Conservation (phyloP, 140 eudicot genomes). For the Ambrosia hybrid region DNA sequence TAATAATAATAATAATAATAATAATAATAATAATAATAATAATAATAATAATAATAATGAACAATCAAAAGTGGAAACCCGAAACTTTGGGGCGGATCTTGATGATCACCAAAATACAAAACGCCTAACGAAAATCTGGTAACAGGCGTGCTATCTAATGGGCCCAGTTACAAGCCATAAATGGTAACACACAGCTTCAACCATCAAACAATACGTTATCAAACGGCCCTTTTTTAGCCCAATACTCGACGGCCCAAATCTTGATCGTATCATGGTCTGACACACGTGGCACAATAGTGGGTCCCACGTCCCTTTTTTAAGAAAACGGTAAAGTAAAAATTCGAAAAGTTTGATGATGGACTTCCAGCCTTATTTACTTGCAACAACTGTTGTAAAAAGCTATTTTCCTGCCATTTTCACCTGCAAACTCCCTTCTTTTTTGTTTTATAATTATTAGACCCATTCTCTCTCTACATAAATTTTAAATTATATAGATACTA, state of each 20-base stretch:
- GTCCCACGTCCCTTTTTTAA: slow-evolving; percentile 33
- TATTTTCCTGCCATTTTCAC: slow-evolving; percentile 35
- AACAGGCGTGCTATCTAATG: slow-evolving; percentile 36
- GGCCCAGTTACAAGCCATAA: slow-evolving; percentile 34
- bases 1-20: too few relatives aligned
- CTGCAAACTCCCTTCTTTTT: slow-evolving; percentile 24
- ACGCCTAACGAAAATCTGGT: slow-evolving; percentile 19
- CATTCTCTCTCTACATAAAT: too few relatives aligned
- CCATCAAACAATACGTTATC: slow-evolving; percentile 17
- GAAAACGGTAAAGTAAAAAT: slow-evolving; percentile 35
- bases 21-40: too few relatives aligned
- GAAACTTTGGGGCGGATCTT: slow-evolving; percentile 43
- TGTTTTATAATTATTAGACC: background rate
- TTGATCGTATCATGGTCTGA: slow-evolving; percentile 37
- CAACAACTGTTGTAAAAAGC: slow-evolving; percentile 23
- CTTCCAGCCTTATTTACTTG: slow-evolving; percentile 19
- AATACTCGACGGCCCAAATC: slow-evolving; percentile 40
- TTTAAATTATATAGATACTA: too few relatives aligned
- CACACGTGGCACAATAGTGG: slow-evolving; percentile 43
- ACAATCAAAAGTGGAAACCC: slow-evolving; percentile 10
- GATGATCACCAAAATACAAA: slow-evolving; percentile 39
- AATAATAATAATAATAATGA: too few relatives aligned
- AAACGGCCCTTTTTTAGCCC: slow-evolving; percentile 38
- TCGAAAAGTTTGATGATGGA: slow-evolving; percentile 43
- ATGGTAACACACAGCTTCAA: slow-evolving; percentile 28